phyloP scores from a whole-genome alignment of 306 rosid species.

The Pueraria montana region DNA sequence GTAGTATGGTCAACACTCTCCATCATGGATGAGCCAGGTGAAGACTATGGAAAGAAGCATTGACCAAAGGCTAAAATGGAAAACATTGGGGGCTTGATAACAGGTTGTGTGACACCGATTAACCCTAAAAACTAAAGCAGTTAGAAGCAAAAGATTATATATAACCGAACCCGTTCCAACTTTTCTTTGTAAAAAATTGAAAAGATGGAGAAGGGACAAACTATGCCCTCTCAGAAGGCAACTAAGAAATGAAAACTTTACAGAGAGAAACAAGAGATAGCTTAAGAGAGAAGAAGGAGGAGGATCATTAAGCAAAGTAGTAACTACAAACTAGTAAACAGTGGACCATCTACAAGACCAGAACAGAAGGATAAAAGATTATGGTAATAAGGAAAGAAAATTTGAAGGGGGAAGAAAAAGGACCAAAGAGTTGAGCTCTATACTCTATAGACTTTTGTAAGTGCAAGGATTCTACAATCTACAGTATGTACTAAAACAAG shows the following conservation, averaged over 20 bases:
- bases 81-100: slow-evolving; percentile 23
- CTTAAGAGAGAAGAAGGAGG: slow-evolving; percentile 35
- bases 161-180: slow-evolving; percentile 60
- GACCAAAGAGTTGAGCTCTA: slow-evolving; percentile 37
- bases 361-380: neutral
- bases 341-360: slow-evolving; percentile 31
- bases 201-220: slow-evolving; percentile 57
- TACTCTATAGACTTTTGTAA: slow-evolving; percentile 37
- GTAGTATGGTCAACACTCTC: slow-evolving; percentile 52
- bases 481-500: slow-evolving; percentile 50
- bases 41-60: slow-evolving; percentile 41
- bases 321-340: slow-evolving; percentile 26
- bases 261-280: slow-evolving; percentile 31
- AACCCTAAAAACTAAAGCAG: slow-evolving; percentile 48
- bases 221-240: slow-evolving; percentile 46
- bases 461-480: slow-evolving; percentile 47
- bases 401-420: slow-evolving; percentile 1
- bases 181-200: slow-evolving; percentile 73
- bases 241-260: slow-evolving; percentile 44
- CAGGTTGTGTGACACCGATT: slow-evolving; percentile 45
- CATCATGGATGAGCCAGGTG: slow-evolving; percentile 37
- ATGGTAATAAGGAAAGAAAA: neutral
- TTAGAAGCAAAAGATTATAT: slow-evolving; percentile 48
- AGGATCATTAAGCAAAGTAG: slow-evolving; percentile 28
- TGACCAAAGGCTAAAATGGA: slow-evolving; percentile 33